phyloP scores from a whole-genome alignment of 225 moss, liverwort and hornwort genomes.

The Straminergon stramineum region DNA sequence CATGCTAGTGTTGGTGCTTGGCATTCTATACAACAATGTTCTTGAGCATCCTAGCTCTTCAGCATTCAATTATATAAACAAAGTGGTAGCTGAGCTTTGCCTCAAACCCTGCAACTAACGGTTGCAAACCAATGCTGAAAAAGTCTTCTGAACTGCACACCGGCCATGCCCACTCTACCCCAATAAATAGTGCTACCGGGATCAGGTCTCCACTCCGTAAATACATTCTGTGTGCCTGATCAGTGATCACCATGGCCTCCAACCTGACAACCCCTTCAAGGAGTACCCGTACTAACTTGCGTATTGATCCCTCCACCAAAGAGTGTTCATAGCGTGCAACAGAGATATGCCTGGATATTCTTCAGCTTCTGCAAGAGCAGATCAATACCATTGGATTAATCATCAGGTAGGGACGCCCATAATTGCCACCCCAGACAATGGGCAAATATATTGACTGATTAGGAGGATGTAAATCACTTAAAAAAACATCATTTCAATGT shows the following conservation, averaged over 20 bases:
- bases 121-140: background rate
- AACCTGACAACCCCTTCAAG: background rate
- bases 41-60: background rate
- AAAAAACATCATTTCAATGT: background rate
- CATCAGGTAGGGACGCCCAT: background rate
- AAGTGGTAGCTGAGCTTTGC: background rate
- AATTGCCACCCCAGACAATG: background rate
- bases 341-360: background rate
- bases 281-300: background rate
- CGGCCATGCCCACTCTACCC: background rate
- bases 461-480: background rate
- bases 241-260: background rate
- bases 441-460: background rate
- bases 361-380: background rate
- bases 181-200: background rate
- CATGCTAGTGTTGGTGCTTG: background rate
- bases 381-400: background rate
- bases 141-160: background rate
- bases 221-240: background rate
- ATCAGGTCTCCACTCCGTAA: background rate
- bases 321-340: background rate
- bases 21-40: background rate
- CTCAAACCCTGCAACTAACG: background rate
- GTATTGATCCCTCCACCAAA: background rate
- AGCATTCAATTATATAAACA: background rate